These are phyloP conservation scores for Phytophthora cryptogea DNA, from an alignment of 352 stramenopile species.

Conservation along the genomic window DNA sequence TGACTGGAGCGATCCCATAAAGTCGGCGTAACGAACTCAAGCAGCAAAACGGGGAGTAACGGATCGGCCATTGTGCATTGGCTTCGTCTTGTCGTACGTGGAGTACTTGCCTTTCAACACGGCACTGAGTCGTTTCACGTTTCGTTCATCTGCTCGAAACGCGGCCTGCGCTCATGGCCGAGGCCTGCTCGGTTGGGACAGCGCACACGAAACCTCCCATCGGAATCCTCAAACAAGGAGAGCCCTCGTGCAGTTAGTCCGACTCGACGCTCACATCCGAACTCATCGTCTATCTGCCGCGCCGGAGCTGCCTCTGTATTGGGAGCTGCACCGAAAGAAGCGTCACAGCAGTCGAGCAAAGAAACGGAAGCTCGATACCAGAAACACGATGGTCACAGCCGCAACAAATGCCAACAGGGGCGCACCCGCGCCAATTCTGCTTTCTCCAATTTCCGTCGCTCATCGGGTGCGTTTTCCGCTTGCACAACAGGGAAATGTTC, in stretches of 20 bases:
- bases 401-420: constrained; percentile 35
- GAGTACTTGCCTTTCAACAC: constrained; percentile 1
- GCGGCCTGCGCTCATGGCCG: constrained; percentile 30
- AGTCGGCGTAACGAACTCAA: constrained; percentile 33
- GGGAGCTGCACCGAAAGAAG: constrained; percentile 19
- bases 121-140: constrained; percentile 35
- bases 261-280: constrained; percentile 30
- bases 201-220: constrained; percentile 42
- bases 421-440: constrained; percentile 32
- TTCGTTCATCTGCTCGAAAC: constrained; percentile 31
- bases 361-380: constrained; percentile 18
- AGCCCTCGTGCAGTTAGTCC: constrained; percentile 1
- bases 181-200: constrained; percentile 25
- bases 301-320: constrained; percentile 1
- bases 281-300: constrained; percentile 38
- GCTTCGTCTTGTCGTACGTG: constrained; percentile 10
- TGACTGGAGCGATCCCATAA: constrained; percentile 19
- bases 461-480: constrained; percentile 41
- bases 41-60: constrained; percentile 26
- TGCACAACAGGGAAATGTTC: neutral
- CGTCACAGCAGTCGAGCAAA: constrained; percentile 7
- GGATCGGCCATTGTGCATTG: constrained; percentile 17
- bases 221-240: constrained; percentile 23
- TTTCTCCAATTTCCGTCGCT: constrained; percentile 58
- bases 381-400: constrained; percentile 32